Percentiles rank a stretch among this genome's conserved stretches.
Conservation (phyloP, 2,329 filamentous ascomycete genomes). For the Tricladium varicosporioides region DNA sequence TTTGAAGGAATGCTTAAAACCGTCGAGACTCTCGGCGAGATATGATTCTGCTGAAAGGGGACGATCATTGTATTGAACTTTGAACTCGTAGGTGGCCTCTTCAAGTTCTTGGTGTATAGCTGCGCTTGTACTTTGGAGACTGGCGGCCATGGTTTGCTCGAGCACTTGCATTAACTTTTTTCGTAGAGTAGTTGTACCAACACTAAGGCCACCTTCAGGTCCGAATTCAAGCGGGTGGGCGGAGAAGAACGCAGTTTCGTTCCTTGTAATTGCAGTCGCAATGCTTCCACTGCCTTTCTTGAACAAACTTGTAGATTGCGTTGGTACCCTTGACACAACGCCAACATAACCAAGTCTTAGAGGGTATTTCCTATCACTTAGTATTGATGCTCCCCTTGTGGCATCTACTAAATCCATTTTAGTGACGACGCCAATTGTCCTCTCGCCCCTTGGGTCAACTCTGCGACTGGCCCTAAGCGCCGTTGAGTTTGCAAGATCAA, state of each 20-base stretch:
- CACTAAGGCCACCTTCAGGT: slow-evolving; percentile 65
- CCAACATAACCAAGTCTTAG: slow-evolving; percentile 94
- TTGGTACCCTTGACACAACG: slow-evolving; percentile 81
- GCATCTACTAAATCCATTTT: slow-evolving; percentile 98
- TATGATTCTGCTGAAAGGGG: slow-evolving; percentile 95
- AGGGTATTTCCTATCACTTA: slow-evolving; percentile 90
- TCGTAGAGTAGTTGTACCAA: slow-evolving; percentile 82
- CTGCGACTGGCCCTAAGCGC: slow-evolving; percentile 84
- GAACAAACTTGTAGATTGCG: slow-evolving; percentile 65
- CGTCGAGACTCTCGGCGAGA: slow-evolving; percentile 88
- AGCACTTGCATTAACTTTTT: slow-evolving; percentile 97
- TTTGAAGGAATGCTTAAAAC: slow-evolving; percentile 98
- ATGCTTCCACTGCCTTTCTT: slow-evolving; percentile 80
- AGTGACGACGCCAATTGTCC: slow-evolving; percentile 97
- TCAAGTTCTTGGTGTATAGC: slow-evolving; percentile 93
- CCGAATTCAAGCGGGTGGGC: slow-evolving; percentile 81
- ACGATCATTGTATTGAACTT: slow-evolving; percentile 98
- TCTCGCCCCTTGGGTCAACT: slow-evolving; percentile 89
- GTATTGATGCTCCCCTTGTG: slow-evolving; percentile 70
- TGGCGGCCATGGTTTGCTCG: slow-evolving; percentile 95
- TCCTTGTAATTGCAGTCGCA: slow-evolving; percentile 76
- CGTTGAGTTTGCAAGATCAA: slow-evolving; percentile 95
- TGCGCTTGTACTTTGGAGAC: slow-evolving; percentile 83
- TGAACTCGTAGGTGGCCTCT: slow-evolving; percentile 97
- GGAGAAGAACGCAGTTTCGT: slow-evolving; percentile 85